Evolutionary conservation across 495 filamentous ascomycete species (phyloP), one percentile per base, ranked within the genome.

Genomic region (Opeltia flavorubescens): DNA sequence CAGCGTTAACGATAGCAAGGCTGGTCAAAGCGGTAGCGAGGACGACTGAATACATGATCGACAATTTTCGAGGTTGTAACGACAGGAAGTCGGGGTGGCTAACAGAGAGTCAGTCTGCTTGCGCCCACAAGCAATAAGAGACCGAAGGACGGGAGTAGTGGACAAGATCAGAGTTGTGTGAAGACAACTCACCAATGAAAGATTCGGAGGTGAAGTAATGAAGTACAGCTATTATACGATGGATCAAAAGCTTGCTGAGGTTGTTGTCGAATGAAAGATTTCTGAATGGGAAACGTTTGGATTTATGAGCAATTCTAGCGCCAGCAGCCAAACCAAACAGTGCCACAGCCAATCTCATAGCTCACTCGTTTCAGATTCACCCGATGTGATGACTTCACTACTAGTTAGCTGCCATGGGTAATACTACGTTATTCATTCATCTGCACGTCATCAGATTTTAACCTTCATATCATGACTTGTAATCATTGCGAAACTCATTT

Each of bases 1-100:
- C 57, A 7, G 54, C 48, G 47, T 74, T 69, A 12, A 72, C 67
- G 21, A 50, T 48, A 44, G 59, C 67, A 24, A 70, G 55, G 38
- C 62, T 63, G 33, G 66, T 55, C 26, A 75, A 49, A 48, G 66
- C 55, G 31, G 62, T 49, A 44, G 66, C n/a, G 47, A 71, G 25
- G 38, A 62, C 49, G 24, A 53, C 46, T 48, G 60, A 48, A 39
- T 63, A 61, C 72, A 74, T 74, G 9, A 55, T 63, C 54, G 27
- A 40, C 15, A 43, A 17, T 23, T 46, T 11, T 43, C 18, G 18
- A 44, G 43, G 58, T 8, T 13, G 30, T 18, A 29, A 20, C 25
- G 42, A 44, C 15, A 30, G 42, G 42, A 6, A 31, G n/a, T n/a
- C n/a, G n/a, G n/a, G n/a, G n/a, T n/a, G n/a, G n/a, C n/a, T n/a